A percentile compares a stretch with the other conserved stretches of the same genome.
These are phyloP conservation scores for Fragilariopsis cylindrus DNA, from an alignment of 108 stramenopile species.

Conservation along the genomic window DNA sequence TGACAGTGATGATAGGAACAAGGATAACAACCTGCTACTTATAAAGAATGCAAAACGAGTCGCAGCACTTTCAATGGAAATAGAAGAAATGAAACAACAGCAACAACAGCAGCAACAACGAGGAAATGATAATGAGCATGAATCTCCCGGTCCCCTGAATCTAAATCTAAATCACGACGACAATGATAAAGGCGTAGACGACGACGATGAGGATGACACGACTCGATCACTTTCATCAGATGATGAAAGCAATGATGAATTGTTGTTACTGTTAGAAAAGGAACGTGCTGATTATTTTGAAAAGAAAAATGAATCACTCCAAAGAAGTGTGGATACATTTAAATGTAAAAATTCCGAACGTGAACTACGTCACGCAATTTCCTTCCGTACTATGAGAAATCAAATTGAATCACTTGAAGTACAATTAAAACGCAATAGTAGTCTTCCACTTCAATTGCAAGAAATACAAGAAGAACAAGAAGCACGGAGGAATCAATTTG, in stretches of 20 bases:
- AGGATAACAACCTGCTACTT: neutral
- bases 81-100: neutral
- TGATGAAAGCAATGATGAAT: no score
- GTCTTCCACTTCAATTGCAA: no score
- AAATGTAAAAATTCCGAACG: neutral
- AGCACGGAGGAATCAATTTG: no score
- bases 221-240: no score
- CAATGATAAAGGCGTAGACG: neutral
- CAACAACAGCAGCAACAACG: neutral
- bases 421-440: neutral
- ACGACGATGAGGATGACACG: neutral
- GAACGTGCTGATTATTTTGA: neutral
- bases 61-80: neutral
- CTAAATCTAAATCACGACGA: neutral
- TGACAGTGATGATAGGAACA: neutral
- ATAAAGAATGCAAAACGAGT: conserved; percentile 5
- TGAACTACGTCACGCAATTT: neutral
- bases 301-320: neutral
- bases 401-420: neutral
- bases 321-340: neutral
- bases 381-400: neutral
- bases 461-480: no score
- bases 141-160: neutral
- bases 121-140: neutral
- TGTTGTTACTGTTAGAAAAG: neutral